Conservation (phyloP, 179 eudicot species). For the Beta lomatogona region DNA sequence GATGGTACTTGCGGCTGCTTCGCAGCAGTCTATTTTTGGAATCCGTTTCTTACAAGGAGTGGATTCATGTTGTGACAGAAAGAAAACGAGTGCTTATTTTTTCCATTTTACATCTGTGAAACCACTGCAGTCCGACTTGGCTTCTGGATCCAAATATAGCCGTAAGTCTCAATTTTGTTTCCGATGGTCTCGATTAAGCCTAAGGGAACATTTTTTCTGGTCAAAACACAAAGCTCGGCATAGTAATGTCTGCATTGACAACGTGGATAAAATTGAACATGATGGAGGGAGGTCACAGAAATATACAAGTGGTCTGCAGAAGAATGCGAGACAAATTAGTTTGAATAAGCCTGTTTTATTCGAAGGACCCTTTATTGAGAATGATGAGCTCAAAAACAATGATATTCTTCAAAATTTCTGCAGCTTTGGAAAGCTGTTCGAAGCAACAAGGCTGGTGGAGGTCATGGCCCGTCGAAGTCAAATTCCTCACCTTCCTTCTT, state of each 20-base stretch:
- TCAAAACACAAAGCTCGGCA: constrained; percentile 34
- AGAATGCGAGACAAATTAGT: constrained; percentile 23
- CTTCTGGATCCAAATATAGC: constrained; percentile 14
- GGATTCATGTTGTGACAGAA: constrained; percentile 24
- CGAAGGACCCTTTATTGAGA: constrained; percentile 60
- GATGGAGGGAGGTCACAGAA: constrained; percentile 36
- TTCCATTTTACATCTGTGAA: constrained; percentile 22
- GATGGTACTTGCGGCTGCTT: constrained; percentile 26
- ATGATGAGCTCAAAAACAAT: constrained; percentile 66
- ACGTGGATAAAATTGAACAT: constrained; percentile 30
- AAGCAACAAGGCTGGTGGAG: constrained; percentile 66
- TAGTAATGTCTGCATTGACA: constrained; percentile 43
- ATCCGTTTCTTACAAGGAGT: constrained; percentile 31
- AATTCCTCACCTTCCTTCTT: constrained; percentile 74
- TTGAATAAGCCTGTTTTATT: constrained; percentile 31
- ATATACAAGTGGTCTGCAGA: constrained; percentile 28
- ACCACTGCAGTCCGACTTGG: constrained; percentile 16
- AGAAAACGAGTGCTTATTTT: constrained; percentile 20
- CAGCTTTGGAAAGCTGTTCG: constrained; percentile 52
- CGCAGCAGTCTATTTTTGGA: constrained; percentile 29
- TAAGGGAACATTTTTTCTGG: constrained; percentile 23
- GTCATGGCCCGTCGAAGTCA: constrained; percentile 76
- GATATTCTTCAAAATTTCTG: constrained; percentile 62
- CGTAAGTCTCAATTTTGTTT: constrained; percentile 27
- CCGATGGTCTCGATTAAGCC: constrained; percentile 27